These are phyloP conservation scores for Xerocomus potaroensis DNA, from an alignment of 768 basidiomycete genomes.

Conservation along the genomic window DNA sequence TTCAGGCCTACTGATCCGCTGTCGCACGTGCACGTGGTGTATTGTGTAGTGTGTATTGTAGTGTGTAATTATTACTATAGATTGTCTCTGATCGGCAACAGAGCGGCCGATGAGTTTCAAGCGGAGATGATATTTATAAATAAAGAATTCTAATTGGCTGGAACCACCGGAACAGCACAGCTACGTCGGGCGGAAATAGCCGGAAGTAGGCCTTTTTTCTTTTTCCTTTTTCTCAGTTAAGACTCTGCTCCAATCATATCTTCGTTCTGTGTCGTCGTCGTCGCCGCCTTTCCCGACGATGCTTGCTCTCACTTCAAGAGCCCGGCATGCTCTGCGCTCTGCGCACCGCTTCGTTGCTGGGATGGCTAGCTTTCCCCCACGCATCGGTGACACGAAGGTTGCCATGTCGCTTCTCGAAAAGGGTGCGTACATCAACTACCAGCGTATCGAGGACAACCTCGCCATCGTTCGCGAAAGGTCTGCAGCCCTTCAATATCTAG, in stretches of 20 bases:
- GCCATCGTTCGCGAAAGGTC: conserved; percentile 85
- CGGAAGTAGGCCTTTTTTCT: conserved; percentile 20
- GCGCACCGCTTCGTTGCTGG: conserved; percentile 55
- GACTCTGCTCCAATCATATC: conserved; percentile 16
- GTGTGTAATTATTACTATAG: no score
- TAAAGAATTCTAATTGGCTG: conserved; percentile 18
- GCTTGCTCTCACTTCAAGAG: conserved; percentile 54
- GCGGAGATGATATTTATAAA: conserved; percentile 21
- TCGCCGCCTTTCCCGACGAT: conserved; percentile 44
- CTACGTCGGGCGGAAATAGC: conserved; percentile 25
- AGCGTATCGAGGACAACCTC: conserved; percentile 97
- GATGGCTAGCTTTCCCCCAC: conserved; percentile 75
- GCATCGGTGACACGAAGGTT: conserved; percentile 88
- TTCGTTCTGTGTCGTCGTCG: conserved; percentile 15
- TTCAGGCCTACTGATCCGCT: no score
- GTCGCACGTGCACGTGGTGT: no score
- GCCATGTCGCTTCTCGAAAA: conserved; percentile 84
- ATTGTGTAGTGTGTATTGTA: not conserved
- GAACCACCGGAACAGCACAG: conserved; percentile 11
- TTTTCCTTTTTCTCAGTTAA: conserved; percentile 12
- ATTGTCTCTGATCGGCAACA: no score
- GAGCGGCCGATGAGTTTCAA: conserved; percentile 10
- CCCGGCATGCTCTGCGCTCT: conserved; percentile 49
- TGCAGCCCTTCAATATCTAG: conserved; percentile 24
- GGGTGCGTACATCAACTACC: conserved; percentile 86